Base-by-base conservation (phyloP, 164 flowering plant species). In the Tinospora cordifolia region DNA sequence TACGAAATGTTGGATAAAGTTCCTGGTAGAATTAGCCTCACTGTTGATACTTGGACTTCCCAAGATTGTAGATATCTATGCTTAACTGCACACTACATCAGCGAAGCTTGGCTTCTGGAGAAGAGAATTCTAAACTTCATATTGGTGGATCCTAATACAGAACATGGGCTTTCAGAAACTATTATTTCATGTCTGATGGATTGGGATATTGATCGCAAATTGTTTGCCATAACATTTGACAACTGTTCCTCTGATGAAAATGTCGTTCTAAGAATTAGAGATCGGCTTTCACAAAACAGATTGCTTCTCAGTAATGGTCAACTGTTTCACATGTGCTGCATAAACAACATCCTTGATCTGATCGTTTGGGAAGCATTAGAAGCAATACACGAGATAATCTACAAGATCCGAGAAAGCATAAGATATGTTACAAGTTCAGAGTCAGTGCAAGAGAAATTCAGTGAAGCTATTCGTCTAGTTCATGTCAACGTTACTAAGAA, bases 41-140 rank as follows among this genome's bases (percentile, higher is more conserved):
- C 82, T 68, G 83, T 84, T 73, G 93, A 86, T 72, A 41, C 71
- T 72, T 92, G 93, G 91, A 77, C 76, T 68, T 87, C 74, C 34
- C 88, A 84, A 71, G 83, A 80, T 70, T 66, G 72, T 27, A 76
- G 70, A 49, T 86, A 83, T 69, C 51, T 87, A 72, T 83, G 87
- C 72, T 68, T 90, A 75, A 83, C 86, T 0, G 90, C 87, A n/a
- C 87, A 89, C 64, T 92, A 77, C 66, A 81, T 92, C 65, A 91
- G 88, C 74, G 84, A 74, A 65, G 84, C 84, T 19, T 92, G 96
- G 92, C 80, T 66, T 54, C 68, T 85, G 44, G 87, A 83, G 73
- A 92, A 82, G 79, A 84, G 79, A 74, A 78, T 86, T 70, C 81
- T 92, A 49, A 85, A 85, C 67, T 89, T 89, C 72, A 69, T 83